Percentiles rank a stretch among this genome's conserved stretches.
phyloP scores from a whole-genome alignment of 345 rosid species.

The Trapa incisa region DNA sequence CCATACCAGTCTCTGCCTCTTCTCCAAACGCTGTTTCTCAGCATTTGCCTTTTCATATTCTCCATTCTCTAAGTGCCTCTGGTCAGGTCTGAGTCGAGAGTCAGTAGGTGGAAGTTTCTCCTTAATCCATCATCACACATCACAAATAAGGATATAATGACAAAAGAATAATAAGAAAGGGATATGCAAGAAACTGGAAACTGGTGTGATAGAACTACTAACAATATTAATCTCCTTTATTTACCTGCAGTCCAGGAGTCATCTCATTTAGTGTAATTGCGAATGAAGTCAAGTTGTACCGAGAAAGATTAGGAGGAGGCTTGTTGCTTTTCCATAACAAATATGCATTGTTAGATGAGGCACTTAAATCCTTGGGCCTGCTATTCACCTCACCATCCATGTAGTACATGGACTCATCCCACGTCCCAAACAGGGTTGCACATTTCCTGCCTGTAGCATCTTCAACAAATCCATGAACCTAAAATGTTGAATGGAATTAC shows the following conservation, averaged over 20 bases:
- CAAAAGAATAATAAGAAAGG: constrained; percentile 27
- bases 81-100: constrained; percentile 95
- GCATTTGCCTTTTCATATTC: constrained; percentile 90
- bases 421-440: constrained; percentile 80
- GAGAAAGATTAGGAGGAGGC: constrained; percentile 52
- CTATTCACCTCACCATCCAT: constrained; percentile 37
- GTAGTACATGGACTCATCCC: constrained; percentile 86
- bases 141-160: constrained; percentile 28
- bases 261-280: constrained; percentile 88
- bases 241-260: constrained; percentile 82
- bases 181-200: constrained; percentile 4
- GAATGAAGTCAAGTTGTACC: constrained; percentile 86
- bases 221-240: constrained; percentile 9
- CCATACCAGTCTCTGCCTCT: constrained; percentile 47
- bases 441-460: constrained; percentile 49
- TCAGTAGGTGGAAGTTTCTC: constrained; percentile 97
- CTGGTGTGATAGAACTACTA: not conserved
- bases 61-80: constrained; percentile 89
- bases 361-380: constrained; percentile 42
- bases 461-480: constrained; percentile 92
- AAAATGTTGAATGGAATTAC: constrained; percentile 4
- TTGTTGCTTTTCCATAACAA: constrained; percentile 77
- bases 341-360: constrained; percentile 34
- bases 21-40: constrained; percentile 86
- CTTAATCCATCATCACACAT: constrained; percentile 69